Evolutionary conservation across 768 basidiomycete species (phyloP).

Genomic region (Nidula microcarpa): DNA sequence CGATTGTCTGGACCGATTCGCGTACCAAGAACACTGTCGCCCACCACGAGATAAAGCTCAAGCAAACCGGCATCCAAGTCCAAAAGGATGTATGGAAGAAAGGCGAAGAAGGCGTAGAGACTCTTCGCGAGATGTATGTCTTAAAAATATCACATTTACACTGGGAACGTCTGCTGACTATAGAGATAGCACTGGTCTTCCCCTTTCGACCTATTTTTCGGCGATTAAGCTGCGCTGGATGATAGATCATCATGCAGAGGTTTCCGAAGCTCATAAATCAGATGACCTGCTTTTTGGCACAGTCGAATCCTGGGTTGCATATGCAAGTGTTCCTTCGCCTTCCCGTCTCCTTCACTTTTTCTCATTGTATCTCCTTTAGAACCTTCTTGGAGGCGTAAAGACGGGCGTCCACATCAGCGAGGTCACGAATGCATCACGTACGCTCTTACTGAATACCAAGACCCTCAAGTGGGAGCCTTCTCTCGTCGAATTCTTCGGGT

Average conservation of each 20-base stretch:
- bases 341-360: background rate
- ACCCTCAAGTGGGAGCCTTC: constrained; percentile 81
- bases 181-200: constrained; percentile 73
- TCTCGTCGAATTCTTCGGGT: constrained; percentile 83
- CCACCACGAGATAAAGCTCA: constrained; percentile 71
- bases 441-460: constrained; percentile 81
- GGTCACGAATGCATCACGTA: constrained; percentile 94
- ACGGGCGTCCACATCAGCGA: constrained; percentile 82
- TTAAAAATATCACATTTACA: constrained; percentile 4
- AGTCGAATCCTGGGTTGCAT: constrained; percentile 95
- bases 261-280: constrained; percentile 71
- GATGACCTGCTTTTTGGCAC: constrained; percentile 91
- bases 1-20: constrained; percentile 97
- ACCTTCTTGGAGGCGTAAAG: constrained; percentile 75
- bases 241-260: constrained; percentile 80
- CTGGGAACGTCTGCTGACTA: background rate
- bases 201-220: constrained; percentile 97
- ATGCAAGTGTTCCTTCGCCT: constrained; percentile 42
- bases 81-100: constrained; percentile 62
- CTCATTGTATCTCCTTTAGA: constrained; percentile 36
- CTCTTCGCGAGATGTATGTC: constrained; percentile 65
- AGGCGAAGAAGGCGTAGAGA: constrained; percentile 64
- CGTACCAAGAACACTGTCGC: constrained; percentile 84
- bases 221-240: constrained; percentile 97
- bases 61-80: constrained; percentile 72